phyloP scores from a whole-genome alignment of 1,284 basidiomycete species.

The Salmacisia buchloeana region DNA sequence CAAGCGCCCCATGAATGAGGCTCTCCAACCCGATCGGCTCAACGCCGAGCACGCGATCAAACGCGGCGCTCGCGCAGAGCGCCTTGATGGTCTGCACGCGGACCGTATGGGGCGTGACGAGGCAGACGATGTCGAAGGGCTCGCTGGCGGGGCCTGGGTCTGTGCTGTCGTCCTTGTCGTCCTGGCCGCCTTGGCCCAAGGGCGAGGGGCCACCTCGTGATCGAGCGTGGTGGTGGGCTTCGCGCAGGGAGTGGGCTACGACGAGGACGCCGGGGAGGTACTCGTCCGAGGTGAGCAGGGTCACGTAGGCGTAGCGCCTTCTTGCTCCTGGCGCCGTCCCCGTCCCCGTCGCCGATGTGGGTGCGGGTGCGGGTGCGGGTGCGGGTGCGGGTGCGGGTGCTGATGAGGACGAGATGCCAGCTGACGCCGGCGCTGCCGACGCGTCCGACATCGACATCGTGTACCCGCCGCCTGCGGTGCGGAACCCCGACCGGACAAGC shows the following conservation, averaged over 20 bases:
- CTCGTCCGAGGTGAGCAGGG: slow-evolving; percentile 78
- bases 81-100: slow-evolving; percentile 77
- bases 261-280: slow-evolving; percentile 90
- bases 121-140: slow-evolving; percentile 66
- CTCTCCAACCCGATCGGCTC: slow-evolving; percentile 52
- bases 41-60: slow-evolving; percentile 81
- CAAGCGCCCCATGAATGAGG: slow-evolving; percentile 15
- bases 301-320: slow-evolving; percentile 61
- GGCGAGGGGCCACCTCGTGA: slow-evolving; percentile 12
- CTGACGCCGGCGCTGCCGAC: too few relatives aligned
- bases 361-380: too few relatives aligned
- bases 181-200: too few relatives aligned
- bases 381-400: too few relatives aligned
- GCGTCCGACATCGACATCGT: too few relatives aligned
- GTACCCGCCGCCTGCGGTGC: too few relatives aligned
- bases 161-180: slow-evolving; percentile 53
- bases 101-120: slow-evolving; percentile 88
- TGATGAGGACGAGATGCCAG: too few relatives aligned
- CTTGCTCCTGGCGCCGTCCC: too few relatives aligned
- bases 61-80: slow-evolving; percentile 64
- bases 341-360: too few relatives aligned
- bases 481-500: too few relatives aligned
- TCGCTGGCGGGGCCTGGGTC: slow-evolving; percentile 52
- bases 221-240: slow-evolving; percentile 22
- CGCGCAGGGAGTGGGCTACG: slow-evolving; percentile 65